A percentile compares a stretch with the other conserved stretches of the same genome.
These are phyloP conservation scores for Wickerhamomyces subpelliculosus DNA, from an alignment of 805 yeast genomes.

Conservation along the genomic window DNA sequence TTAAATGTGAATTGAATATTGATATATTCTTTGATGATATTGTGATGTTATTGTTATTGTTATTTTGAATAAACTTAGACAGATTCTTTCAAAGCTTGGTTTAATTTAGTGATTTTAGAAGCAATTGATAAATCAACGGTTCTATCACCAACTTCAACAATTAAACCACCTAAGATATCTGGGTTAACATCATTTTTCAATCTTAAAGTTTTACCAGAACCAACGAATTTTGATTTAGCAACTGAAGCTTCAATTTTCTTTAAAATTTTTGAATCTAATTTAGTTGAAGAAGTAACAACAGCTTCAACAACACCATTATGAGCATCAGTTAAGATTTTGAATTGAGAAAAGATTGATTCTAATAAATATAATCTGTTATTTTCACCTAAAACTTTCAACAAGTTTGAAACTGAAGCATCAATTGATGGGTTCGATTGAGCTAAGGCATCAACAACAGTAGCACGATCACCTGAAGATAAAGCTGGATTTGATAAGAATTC, in stretches of 20 bases:
- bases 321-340: conserved; percentile 75
- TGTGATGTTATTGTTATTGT: not conserved
- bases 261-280: conserved; percentile 76
- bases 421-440: conserved; percentile 35
- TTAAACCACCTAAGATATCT: conserved; percentile 89
- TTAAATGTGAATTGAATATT: conserved; percentile 1
- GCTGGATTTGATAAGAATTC: conserved; percentile 76
- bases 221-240: conserved; percentile 72
- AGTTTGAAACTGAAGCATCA: conserved; percentile 70
- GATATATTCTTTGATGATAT: not conserved
- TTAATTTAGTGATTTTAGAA: conserved; percentile 78
- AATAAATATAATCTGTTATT: conserved; percentile 86
- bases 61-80: conserved; percentile 39
- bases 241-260: conserved; percentile 75
- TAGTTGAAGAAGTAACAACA: conserved; percentile 78
- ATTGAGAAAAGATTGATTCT: conserved; percentile 59
- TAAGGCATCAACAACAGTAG: conserved; percentile 57
- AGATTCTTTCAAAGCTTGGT: conserved; percentile 81
- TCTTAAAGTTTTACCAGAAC: conserved; percentile 79
- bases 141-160: conserved; percentile 94
- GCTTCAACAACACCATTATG: conserved; percentile 91
- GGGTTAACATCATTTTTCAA: conserved; percentile 79
- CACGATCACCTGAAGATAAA: conserved; percentile 68
- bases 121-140: conserved; percentile 91
- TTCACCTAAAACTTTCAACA: conserved; percentile 81